Evolutionary conservation across 306 rosid genomes (phyloP).

Genomic region (Ziziphus jujuba): DNA sequence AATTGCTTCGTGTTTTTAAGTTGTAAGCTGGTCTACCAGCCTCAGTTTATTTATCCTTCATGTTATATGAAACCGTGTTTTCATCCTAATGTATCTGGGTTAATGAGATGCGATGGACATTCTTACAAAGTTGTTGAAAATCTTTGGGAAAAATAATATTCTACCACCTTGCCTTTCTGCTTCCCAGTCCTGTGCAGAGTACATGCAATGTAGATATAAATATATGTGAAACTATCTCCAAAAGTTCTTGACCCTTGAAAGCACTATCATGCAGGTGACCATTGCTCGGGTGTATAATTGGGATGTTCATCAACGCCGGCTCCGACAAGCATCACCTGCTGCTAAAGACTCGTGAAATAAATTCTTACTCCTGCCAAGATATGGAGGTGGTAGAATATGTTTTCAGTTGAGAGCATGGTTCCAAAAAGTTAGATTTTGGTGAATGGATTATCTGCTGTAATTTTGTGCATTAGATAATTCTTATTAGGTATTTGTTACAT

Average conservation of each 20-base stretch:
- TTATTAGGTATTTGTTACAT: background rate
- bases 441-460: conserved; percentile 23
- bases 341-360: conserved; percentile 39
- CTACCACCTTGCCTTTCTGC: background rate
- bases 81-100: too few relatives aligned
- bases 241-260: conserved; percentile 12
- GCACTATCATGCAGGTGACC: conserved; percentile 59
- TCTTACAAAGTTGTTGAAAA: background rate
- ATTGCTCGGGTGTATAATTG: conserved; percentile 91
- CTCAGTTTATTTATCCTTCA: too few relatives aligned
- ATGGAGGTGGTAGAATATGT: conserved; percentile 26
- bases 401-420: conserved; percentile 38
- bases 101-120: background rate
- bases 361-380: conserved; percentile 17
- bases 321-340: conserved; percentile 46
- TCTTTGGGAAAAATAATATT: background rate
- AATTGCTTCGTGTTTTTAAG: too few relatives aligned
- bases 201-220: background rate
- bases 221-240: background rate
- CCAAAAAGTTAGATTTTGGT: conserved; percentile 24
- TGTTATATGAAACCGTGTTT: too few relatives aligned
- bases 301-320: conserved; percentile 87
- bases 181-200: background rate
- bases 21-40: too few relatives aligned
- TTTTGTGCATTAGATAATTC: background rate